Base-by-base conservation (phyloP, 495 filamentous ascomycete species). In the Rostrohypoxylon terebratum region DNA sequence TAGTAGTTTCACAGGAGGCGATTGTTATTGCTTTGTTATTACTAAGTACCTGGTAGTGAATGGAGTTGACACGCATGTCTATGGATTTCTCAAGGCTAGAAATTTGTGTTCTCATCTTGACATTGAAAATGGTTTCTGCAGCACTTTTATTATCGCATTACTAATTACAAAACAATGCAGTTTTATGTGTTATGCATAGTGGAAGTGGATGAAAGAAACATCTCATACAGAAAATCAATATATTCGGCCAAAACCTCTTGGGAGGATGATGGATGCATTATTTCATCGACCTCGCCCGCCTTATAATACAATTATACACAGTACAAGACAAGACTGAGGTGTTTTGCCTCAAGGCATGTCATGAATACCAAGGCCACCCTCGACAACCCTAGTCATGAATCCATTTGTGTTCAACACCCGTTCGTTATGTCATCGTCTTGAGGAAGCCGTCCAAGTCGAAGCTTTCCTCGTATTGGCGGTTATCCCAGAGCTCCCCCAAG, bases 401-500 rank as follows among this genome's bases (percentile, higher is more conserved):
- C 59, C 58, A 23, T 69, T 20, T n/a, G 48, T 68, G 16, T 58
- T 60, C 8, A 16, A 18, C 10, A 33, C 34, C 25, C 20, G 9
- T 6, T 69, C 66, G 36, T 73, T 71, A 84, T 78, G 93, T 92
- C 93, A 99, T 97, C 50, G 86, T 93, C 71, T 90, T 91, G 81
- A 98, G 83, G 83, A 97, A 99, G 1, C 92, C 93, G 73, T 96
- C 94, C 68, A 99, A 81, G 78, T 97, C 92, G 77, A 97, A 99
- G 80, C 96, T 94, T 82, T 98, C 95, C 80, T 97, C 94, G 81
- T 99, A 99, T 81, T 96, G 94, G 61, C 86, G 87, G 74, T 97
- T 94, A 77, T 99, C 96, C 95, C 95, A 98, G 58, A 99, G 84
- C 80, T 99, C 96, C 66, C 93, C 94, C 47, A 99, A 78, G 74